phyloP scores from a whole-genome alignment of 805 yeast species.

The Wickerhamomyces hampshirensis region DNA sequence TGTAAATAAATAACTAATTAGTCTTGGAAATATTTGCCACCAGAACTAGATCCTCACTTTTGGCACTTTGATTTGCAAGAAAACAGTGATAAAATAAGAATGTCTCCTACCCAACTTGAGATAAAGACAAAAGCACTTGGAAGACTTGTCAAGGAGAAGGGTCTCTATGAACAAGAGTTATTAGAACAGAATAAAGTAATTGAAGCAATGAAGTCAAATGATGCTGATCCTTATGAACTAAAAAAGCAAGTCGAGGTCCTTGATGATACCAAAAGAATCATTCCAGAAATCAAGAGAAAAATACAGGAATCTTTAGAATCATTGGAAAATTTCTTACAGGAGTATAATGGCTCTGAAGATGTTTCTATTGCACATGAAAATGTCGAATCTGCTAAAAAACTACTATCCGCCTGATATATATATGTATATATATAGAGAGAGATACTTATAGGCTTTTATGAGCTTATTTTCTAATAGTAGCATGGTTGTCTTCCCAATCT shows the following conservation, averaged over 20 bases:
- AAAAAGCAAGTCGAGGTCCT: conserved; percentile 49
- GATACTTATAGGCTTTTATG: not conserved
- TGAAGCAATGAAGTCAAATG: conserved; percentile 38
- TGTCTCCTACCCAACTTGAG: conserved; percentile 69
- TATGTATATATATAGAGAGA: not conserved
- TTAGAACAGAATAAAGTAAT: conserved; percentile 47
- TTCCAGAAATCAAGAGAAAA: conserved; percentile 43
- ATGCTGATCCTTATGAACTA: conserved; percentile 61
- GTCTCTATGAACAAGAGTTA: conserved; percentile 54
- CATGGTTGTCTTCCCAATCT: conserved; percentile 49
- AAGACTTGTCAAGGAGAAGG: conserved; percentile 65
- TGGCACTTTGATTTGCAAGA: no score
- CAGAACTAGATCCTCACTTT: no score
- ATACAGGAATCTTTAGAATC: conserved; percentile 34
- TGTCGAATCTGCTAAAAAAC: conserved; percentile 23
- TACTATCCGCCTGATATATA: conserved; percentile 12
- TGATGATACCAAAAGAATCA: conserved; percentile 48
- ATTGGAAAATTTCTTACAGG: conserved; percentile 36
- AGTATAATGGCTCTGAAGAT: conserved; percentile 32
- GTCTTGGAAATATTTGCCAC: no score
- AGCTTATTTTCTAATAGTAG: conserved; percentile 19
- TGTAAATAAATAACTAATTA: no score
- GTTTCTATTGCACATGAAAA: conserved; percentile 23
- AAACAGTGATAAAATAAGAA: conserved; percentile 27
- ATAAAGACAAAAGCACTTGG: conserved; percentile 67